Conservation (phyloP, 2,329 filamentous ascomycete species). For the Colletotrichum viniferum region DNA sequence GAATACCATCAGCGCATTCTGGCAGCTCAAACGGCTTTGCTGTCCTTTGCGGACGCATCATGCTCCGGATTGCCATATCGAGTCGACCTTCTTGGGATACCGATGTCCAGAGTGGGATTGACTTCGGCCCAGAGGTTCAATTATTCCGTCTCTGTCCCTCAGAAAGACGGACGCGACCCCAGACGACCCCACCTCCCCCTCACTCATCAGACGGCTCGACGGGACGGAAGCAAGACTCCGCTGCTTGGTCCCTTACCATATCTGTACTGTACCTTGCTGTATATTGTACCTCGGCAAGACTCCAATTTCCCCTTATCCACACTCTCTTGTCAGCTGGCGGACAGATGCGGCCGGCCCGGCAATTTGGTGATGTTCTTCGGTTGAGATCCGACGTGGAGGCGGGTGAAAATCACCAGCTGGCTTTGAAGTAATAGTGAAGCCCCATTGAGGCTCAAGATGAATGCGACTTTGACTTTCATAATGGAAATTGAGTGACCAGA, state of each 20-base stretch:
- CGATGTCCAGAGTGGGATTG: not conserved
- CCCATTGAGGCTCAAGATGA: not conserved
- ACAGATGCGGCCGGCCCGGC: not conserved
- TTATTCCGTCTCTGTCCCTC: not conserved
- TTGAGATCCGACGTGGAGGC: not conserved
- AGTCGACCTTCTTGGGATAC: conserved; percentile 1
- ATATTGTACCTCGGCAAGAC: too few species aligned
- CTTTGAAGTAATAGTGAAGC: not conserved
- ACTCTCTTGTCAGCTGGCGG: not conserved
- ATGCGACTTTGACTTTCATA: not conserved
- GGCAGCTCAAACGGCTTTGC: conserved; percentile 23
- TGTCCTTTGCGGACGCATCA: conserved; percentile 35
- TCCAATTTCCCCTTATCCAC: not conserved
- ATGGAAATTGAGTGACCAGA: not conserved
- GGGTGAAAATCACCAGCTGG: not conserved
- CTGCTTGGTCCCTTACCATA: too few species aligned
- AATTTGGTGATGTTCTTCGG: not conserved
- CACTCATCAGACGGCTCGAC: not conserved
- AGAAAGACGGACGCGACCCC: not conserved
- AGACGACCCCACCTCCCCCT: not conserved
- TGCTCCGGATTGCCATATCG: conserved; percentile 31
- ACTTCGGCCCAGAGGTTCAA: not conserved
- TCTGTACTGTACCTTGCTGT: too few species aligned
- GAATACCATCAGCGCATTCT: conserved; percentile 6
- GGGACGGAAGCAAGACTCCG: not conserved